Percentiles rank a stretch among this genome's conserved stretches.
phyloP scores from a whole-genome alignment of 805 yeast genomes.

The Millerago galiae region DNA sequence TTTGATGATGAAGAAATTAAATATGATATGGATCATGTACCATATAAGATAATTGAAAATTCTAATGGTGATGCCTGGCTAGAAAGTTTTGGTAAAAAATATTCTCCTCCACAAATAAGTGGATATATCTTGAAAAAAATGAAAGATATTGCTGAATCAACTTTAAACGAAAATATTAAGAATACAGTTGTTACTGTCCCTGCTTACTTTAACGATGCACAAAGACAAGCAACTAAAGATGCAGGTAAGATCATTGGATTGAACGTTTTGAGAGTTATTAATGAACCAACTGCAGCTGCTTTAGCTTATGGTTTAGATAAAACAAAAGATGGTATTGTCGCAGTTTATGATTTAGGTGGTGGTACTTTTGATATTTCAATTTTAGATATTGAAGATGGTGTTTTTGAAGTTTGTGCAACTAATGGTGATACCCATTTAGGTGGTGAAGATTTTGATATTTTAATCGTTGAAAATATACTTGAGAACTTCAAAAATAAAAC shows the following conservation, averaged over 20 bases:
- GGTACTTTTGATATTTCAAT: constrained; percentile 79
- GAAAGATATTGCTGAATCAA: constrained; percentile 53
- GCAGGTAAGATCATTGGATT: constrained; percentile 70
- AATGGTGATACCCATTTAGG: constrained; percentile 80
- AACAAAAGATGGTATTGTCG: constrained; percentile 34
- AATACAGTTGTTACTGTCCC: constrained; percentile 81
- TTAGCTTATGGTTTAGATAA: constrained; percentile 70
- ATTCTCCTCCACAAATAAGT: constrained; percentile 69
- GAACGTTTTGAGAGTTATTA: constrained; percentile 65
- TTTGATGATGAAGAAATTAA: constrained; percentile 66
- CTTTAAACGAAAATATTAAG: constrained; percentile 39
- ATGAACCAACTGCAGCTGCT: constrained; percentile 85
- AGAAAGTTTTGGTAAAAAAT: constrained; percentile 31
- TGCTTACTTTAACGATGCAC: constrained; percentile 76
- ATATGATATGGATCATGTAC: constrained; percentile 54
- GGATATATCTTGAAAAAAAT: constrained; percentile 57
- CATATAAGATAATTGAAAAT: constrained; percentile 55
- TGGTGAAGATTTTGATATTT: constrained; percentile 74
- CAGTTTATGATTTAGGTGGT: constrained; percentile 69
- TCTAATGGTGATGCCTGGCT: constrained; percentile 68
- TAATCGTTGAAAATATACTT: constrained; percentile 47
- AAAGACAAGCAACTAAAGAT: constrained; percentile 73
- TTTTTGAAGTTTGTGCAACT: constrained; percentile 76
- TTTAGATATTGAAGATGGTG: constrained; percentile 70
- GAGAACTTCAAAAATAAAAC: constrained; percentile 44